A percentile compares a stretch with the other conserved stretches of the same genome.
phyloP scores from a whole-genome alignment of 2,329 filamentous ascomycete genomes.

The Epichloe uncinata region DNA sequence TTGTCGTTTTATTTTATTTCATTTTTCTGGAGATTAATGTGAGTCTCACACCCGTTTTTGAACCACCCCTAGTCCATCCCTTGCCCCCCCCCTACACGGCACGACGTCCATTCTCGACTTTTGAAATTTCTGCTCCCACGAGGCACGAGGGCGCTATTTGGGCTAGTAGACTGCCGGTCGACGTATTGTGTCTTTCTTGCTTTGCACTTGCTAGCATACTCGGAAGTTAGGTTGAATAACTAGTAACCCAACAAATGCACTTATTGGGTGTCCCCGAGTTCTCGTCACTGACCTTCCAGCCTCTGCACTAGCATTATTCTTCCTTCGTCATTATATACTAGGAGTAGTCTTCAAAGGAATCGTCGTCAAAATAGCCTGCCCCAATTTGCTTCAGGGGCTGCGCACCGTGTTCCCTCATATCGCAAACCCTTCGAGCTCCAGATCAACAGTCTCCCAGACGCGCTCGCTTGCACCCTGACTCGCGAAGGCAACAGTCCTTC shows the following conservation, averaged over 20 bases:
- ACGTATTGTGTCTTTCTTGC: background rate
- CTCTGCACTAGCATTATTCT: too few relatives aligned
- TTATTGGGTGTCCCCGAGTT: too few relatives aligned
- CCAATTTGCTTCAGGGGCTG: too few relatives aligned
- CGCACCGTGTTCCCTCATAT: too few relatives aligned
- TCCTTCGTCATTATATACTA: too few relatives aligned
- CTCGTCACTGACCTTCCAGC: too few relatives aligned
- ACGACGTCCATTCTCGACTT: background rate
- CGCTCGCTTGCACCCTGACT: background rate
- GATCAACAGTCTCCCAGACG: background rate
- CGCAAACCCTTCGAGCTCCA: background rate
- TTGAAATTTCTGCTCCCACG: background rate
- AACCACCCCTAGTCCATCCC: constrained; percentile 13
- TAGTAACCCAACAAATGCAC: too few relatives aligned
- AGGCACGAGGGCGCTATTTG: background rate
- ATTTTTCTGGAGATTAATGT: constrained; percentile 21
- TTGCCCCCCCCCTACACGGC: constrained; percentile 1
- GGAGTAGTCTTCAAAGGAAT: too few relatives aligned
- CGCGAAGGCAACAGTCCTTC: background rate
- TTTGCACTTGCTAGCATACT: too few relatives aligned
- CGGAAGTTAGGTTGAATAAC: too few relatives aligned
- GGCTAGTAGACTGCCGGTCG: background rate
- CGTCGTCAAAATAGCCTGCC: too few relatives aligned
- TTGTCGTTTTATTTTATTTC: background rate
- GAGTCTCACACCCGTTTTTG: constrained; percentile 12